These are phyloP conservation scores for Umbelopsis ramanniana DNA, from an alignment of 192 early-diverging fungal genomes.

Conservation along the genomic window DNA sequence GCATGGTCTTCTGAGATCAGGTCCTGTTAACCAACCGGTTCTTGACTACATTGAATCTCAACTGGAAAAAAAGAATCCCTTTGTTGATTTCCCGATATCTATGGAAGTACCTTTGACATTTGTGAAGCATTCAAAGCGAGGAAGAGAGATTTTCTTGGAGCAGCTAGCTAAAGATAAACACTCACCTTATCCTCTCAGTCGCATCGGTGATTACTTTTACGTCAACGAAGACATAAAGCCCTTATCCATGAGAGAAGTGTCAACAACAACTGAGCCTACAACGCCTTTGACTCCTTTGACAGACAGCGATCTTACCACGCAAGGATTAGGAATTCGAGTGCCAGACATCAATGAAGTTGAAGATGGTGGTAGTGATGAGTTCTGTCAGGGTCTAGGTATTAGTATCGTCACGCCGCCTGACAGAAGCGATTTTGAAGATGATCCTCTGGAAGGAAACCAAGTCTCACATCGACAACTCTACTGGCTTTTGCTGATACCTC, in stretches of 20 bases:
- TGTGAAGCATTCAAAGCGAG: slow-evolving; percentile 47
- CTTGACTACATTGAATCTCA: slow-evolving; percentile 56
- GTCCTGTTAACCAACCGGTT: slow-evolving; percentile 53
- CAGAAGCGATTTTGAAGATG: slow-evolving; percentile 25
- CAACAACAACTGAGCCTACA: not conserved
- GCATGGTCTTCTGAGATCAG: slow-evolving; percentile 65
- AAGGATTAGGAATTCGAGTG: not conserved
- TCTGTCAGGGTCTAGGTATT: slow-evolving; percentile 59
- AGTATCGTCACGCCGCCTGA: slow-evolving; percentile 37
- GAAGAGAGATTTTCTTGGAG: slow-evolving; percentile 56
- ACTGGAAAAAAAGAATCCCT: slow-evolving; percentile 55
- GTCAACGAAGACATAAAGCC: slow-evolving; percentile 42
- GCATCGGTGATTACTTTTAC: slow-evolving; percentile 58
- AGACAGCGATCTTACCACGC: slow-evolving; percentile 4
- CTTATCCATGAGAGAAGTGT: not conserved
- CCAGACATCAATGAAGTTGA: not conserved
- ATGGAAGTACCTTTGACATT: slow-evolving; percentile 53
- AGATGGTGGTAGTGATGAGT: slow-evolving; percentile 39
- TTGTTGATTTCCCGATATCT: slow-evolving; percentile 61
- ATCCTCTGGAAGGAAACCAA: not conserved
- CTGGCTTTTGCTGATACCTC: slow-evolving; percentile 69
- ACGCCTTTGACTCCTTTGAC: slow-evolving; percentile 1
- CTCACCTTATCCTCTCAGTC: slow-evolving; percentile 51
- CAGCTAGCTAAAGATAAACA: slow-evolving; percentile 50
- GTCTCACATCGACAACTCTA: slow-evolving; percentile 48